phyloP scores from a whole-genome alignment of 352 stramenopile genomes.

The Globisporangium cystogenes region DNA sequence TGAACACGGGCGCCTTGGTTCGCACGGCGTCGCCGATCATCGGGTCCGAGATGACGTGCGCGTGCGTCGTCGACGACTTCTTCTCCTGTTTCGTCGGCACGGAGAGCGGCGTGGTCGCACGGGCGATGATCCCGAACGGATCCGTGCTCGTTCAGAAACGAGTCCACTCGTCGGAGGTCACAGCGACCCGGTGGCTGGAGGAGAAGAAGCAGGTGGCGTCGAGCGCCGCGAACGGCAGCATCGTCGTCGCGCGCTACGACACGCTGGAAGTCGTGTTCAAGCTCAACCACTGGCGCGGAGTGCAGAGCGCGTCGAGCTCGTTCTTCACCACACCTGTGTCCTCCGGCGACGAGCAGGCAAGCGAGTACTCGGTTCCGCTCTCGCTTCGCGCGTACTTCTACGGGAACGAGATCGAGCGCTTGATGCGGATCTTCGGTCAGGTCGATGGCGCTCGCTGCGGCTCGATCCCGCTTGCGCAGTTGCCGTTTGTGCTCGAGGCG shows the following conservation, averaged over 20 bases:
- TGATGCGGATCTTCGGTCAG: conserved; percentile 22
- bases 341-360: not conserved
- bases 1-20: conserved; percentile 15
- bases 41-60: conserved; percentile 24
- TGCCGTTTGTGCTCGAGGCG: conserved; percentile 17
- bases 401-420: conserved; percentile 27
- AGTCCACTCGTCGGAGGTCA: conserved; percentile 20
- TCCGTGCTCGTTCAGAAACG: conserved; percentile 23
- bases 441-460: conserved; percentile 5
- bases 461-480: conserved; percentile 10
- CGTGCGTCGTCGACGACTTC: conserved; percentile 24
- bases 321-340: conserved; percentile 23
- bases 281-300: conserved; percentile 37
- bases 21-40: conserved; percentile 17
- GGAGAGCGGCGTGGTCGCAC: conserved; percentile 29
- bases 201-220: conserved; percentile 18
- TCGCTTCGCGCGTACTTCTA: conserved; percentile 24
- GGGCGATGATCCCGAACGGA: conserved; percentile 28
- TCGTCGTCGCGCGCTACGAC: conserved; percentile 26
- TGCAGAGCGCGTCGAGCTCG: conserved; percentile 19
- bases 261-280: conserved; percentile 26
- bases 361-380: conserved; percentile 23
- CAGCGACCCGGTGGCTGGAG: conserved; percentile 16
- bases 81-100: conserved; percentile 41
- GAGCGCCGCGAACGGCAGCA: conserved; percentile 23